Evolutionary conservation across 2,329 filamentous ascomycete species (phyloP), one percentile per base, ranked within the genome.

Genomic region (Diaporthe helianthi): DNA sequence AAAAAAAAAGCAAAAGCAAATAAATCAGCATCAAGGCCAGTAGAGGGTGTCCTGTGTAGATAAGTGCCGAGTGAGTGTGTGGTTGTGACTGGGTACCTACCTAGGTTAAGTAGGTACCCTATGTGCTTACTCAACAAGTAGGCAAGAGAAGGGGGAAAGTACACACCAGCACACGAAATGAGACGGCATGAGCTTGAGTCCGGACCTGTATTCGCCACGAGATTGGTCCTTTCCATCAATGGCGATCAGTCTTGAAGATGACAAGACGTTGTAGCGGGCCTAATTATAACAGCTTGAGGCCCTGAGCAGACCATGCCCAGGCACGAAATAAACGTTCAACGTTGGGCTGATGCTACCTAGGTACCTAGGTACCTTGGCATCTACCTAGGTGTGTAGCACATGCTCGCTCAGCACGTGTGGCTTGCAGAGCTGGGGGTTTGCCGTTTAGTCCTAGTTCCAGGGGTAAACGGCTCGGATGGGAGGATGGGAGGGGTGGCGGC

Each of bases 391-490:
- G 12, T 9, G 33, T 33, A 46, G 41, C 41, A 19, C 17, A 33
- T 33, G 51, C 29, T 31, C 51, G 29, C 31, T 31, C 24, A 29
- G 51, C 51, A 53, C 51, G 51, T 31, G 51, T 31, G 26, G 8
- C 19, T 33, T 10, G 51, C 29, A 53, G 17, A 47, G 4, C 44
- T 10, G 55, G 24, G 38, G 38, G 55, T 15, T 31, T 22, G 55
- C 55, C 55, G 55, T 47, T 61, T 61, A 29, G 55, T 61, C 55
- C 58, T 61, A 61, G 58, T 61, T 61, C 41, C 58, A 61, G 58
- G 58, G 58, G 58, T 61, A 61, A 61, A 31, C 36, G 54, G 41
- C 24, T 24, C 46, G 58, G n/a, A n/a, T n/a, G n/a, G n/a, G n/a
- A n/a, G n/a, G 53, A 17, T 54, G 38, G 24, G 55, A 31, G 55